Conservation (phyloP, 495 filamentous ascomycete species). For the Penicillium paradoxum region DNA sequence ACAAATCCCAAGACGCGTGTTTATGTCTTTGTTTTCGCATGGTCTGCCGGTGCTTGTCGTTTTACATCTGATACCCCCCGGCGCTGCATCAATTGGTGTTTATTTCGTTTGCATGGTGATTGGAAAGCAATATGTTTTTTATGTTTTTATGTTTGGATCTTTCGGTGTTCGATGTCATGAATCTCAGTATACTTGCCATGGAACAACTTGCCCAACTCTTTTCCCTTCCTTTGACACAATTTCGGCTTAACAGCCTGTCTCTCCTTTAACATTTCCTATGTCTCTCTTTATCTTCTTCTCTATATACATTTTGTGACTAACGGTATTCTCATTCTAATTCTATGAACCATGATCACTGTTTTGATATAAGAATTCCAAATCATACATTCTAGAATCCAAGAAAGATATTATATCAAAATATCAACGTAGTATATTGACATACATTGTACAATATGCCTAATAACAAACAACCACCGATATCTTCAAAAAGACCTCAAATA, state of each 20-base stretch:
- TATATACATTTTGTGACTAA: neutral
- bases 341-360: too few species aligned
- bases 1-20: slow-evolving; percentile 8
- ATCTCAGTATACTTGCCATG: slow-evolving; percentile 1
- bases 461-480: too few species aligned
- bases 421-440: slow-evolving; percentile 1
- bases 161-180: slow-evolving; percentile 6
- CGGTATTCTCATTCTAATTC: neutral
- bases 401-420: neutral
- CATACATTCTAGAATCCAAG: neutral
- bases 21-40: slow-evolving; percentile 15
- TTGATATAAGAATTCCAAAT: neutral
- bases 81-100: slow-evolving; percentile 22
- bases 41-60: slow-evolving; percentile 18
- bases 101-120: slow-evolving; percentile 15
- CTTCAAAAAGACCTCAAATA: neutral
- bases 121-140: slow-evolving; percentile 3
- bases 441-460: neutral
- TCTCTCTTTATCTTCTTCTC: neutral
- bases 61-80: slow-evolving; percentile 22
- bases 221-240: neutral
- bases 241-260: neutral
- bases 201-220: neutral
- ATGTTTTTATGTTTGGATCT: slow-evolving; percentile 3
- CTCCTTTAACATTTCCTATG: slow-evolving; percentile 3